Base-by-base conservation (phyloP, 2,329 filamentous ascomycete genomes). In the Periglandula ipomoeae region DNA sequence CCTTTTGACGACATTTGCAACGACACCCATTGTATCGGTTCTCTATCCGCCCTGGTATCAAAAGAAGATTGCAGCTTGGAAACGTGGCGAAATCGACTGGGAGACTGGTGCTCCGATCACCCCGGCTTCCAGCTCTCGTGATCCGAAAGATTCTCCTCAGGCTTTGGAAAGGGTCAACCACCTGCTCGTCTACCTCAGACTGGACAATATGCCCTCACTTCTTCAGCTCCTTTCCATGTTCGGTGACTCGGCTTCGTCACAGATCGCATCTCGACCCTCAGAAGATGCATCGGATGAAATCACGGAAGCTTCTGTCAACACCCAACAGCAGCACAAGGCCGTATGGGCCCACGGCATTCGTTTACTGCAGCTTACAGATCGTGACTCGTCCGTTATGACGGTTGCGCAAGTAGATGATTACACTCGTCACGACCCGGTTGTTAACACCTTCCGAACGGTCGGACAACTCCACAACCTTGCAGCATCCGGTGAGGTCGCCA, bases 321-420 rank as follows among this genome's bases (percentile, higher is more conserved):
- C 43, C 9, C 19, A 50, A 15, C 17, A 24, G n/a, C 15, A 23
- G 4, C 48, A 47, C 9, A 50, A 47, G n/a, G 43, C 52, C 7
- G 53, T 91, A 1, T 78, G 86, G 59, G 84, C 89, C 0, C 88
- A 95, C 58, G 91, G 89, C 27, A 70, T 95, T n/a, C 85, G 90
- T 13, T 76, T 97, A 15, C 69, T 94, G 44, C 87, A 94, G 61
- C 78, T 97, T 11, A 94, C 88, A 0, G 90, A 96, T 58, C 89
- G 91, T 75, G 86, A 88, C 38, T 96, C 91, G 1, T 90, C 89
- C 17, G 91, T 96, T 58, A 97, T 97, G 91, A 85, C 88, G 58
- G 88, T 95, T 10, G 84, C 89, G 0, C 89, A 94, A 60, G 75
- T 84, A 3, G 85, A 89, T 35, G 87, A 93, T 44, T 77, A 82